A percentile compares a stretch with the other conserved stretches of the same genome.
Conservation (phyloP, 2,329 filamentous ascomycete genomes). For the Fusarium newnesense region DNA sequence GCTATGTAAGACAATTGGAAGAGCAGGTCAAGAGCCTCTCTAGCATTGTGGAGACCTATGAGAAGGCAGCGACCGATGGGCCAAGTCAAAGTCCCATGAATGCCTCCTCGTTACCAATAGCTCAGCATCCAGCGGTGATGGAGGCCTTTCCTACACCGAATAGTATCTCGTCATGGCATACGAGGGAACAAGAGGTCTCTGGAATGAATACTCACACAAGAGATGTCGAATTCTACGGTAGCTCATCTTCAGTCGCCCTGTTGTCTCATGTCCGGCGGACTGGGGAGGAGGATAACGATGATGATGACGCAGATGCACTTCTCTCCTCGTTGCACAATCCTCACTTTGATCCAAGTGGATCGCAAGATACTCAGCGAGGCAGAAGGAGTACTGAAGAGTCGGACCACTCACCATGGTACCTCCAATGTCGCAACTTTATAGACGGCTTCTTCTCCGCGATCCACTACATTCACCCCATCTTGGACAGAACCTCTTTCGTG, state of each 20-base stretch:
- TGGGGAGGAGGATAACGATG: background rate
- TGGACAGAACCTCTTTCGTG: background rate
- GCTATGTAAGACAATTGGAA: background rate
- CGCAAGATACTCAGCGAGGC: background rate
- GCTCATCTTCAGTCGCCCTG: rapidly evolving
- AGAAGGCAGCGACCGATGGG: background rate
- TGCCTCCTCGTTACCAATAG: background rate
- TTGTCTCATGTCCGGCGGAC: background rate
- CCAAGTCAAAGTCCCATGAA: background rate
- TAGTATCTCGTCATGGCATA: background rate
- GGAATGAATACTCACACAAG: background rate
- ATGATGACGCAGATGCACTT: background rate
- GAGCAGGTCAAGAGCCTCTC: background rate
- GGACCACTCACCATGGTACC: background rate
- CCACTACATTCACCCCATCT: background rate
- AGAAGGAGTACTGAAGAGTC: background rate
- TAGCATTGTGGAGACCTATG: background rate
- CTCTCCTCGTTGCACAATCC: background rate
- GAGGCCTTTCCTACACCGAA: background rate
- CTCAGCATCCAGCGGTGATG: background rate
- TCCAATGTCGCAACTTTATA: background rate
- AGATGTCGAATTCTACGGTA: background rate
- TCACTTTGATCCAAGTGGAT: background rate
- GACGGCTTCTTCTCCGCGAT: background rate
- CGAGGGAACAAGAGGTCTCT: background rate